A percentile compares a stretch with the other conserved stretches of the same genome.
Conservation (phyloP, 192 early-diverging fungal genomes). For the Entrophospora sp. region DNA sequence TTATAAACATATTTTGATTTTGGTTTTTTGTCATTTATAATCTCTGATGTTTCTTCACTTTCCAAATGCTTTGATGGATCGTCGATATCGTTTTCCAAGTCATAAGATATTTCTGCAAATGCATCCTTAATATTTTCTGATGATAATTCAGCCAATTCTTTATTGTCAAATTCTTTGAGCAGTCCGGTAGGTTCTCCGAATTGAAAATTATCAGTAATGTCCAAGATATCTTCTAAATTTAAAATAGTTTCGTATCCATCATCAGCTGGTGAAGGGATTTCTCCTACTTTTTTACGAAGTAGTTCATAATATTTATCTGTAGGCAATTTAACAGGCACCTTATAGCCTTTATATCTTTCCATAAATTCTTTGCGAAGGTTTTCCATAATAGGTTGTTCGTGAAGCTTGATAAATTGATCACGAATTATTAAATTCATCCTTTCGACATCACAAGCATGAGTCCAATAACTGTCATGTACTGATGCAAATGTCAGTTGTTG, state of each 20-base stretch:
- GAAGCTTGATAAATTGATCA: slow-evolving; percentile 83
- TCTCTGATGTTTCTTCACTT: slow-evolving; percentile 21
- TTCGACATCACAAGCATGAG: slow-evolving; percentile 86
- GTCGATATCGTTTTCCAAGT: slow-evolving; percentile 36
- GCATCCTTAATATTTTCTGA: slow-evolving; percentile 33
- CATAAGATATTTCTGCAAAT: no score
- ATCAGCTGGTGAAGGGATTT: slow-evolving; percentile 11
- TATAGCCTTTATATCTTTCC: slow-evolving; percentile 65
- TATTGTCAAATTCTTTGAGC: slow-evolving; percentile 5
- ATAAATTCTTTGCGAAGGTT: slow-evolving; percentile 74
- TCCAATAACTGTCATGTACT: slow-evolving; percentile 99
- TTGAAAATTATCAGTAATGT: no score
- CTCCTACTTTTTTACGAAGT: slow-evolving; percentile 9
- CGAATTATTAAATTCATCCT: slow-evolving; percentile 76
- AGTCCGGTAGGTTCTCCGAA: no score
- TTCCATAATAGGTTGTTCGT: slow-evolving; percentile 76
- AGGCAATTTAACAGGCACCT: slow-evolving; percentile 44
- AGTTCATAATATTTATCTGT: slow-evolving; percentile 29
- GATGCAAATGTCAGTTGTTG: slow-evolving; percentile 80
- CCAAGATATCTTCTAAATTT: slow-evolving; percentile 28
- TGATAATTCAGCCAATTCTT: slow-evolving; percentile 16
- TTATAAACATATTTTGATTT: slow-evolving; percentile 27
- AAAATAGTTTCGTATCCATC: slow-evolving; percentile 21
- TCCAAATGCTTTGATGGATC: slow-evolving; percentile 16
- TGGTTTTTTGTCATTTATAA: slow-evolving; percentile 20